Base-by-base conservation (phyloP, 192 early-diverging fungal species). In the Coemansia sp. region DNA sequence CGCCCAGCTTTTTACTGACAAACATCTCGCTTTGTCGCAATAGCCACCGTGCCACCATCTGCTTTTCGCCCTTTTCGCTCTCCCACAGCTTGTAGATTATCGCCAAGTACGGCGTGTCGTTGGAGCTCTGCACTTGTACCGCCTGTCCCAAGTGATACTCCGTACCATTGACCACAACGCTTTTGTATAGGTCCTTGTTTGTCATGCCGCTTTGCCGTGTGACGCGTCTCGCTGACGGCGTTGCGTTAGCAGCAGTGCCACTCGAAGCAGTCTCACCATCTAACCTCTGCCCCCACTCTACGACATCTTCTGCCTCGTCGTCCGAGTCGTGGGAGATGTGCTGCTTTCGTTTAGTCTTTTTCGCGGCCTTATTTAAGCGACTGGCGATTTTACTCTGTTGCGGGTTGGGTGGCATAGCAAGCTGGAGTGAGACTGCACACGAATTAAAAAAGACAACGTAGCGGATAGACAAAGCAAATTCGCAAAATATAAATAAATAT, bases 191-290 rank as follows among this genome's bases (percentile, higher is more conserved):
- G 29, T 67, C 39, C 41, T 82, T 85, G 71, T 88, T 88, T 2
- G 86, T 84, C 49, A 86, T 73, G 2, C 84, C 84, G 56, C 82
- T 86, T 37, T 78, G 81, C 22, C 87, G 84, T 13, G 87, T 88
- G 3, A 83, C 83, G 40, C 86, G 85, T 61, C 87, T 73, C 35
- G 73, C 27, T 10, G 69, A 50, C 3, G 62, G 64, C 0, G 70
- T 70, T 20, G 63, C 40, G 11, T 20, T 35, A 16, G 29, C 56
- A 1, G 55, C 24, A 10, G 62, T 41, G 4, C 45, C 39, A 5
- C 49, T 44, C 34, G 34, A 24, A 15, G 29, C 22, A 16, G 32
- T n/a, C 34, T 37, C 32, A 12, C 56, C 29, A 4, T 67, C 64
- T 6, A 80, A 47, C 32, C 41, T 62, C 35, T 70, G 44, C 12